phyloP scores from a whole-genome alignment of 192 early-diverging fungal species.

The Gonapodya sp. region DNA sequence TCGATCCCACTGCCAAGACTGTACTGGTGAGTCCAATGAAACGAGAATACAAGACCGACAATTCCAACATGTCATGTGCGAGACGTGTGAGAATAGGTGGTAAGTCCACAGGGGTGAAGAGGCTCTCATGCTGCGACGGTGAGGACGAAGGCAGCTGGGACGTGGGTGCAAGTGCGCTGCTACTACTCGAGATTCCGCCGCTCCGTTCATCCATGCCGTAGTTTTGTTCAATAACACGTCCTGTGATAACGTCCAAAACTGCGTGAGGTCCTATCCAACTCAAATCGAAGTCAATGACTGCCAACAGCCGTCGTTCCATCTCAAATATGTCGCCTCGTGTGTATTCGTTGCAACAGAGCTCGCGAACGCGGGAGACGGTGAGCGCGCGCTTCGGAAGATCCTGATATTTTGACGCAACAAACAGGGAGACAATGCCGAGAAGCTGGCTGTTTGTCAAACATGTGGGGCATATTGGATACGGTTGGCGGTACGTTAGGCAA shows the following conservation, averaged over 20 bases:
- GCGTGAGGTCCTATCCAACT: neutral
- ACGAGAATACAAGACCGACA: neutral
- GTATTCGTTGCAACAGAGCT: neutral
- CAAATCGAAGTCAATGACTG: neutral
- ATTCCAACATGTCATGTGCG: neutral
- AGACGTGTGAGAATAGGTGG: neutral
- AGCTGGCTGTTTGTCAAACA: neutral
- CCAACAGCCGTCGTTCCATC: neutral
- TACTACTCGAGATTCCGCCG: neutral
- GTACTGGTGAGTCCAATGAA: neutral
- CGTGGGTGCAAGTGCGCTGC: neutral
- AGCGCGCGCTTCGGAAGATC: neutral
- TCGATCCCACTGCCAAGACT: neutral
- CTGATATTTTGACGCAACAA: neutral
- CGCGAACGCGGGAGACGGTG: neutral
- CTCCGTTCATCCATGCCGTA: neutral
- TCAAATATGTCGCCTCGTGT: neutral
- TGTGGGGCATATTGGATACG: neutral
- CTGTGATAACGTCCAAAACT: neutral
- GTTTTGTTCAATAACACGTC: too few species aligned
- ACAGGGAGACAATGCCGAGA: neutral
- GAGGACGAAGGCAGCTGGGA: neutral
- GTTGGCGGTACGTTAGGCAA: neutral
- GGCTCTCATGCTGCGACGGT: neutral
- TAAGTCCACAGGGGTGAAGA: neutral